Evolutionary conservation across 1,139 yeast species (phyloP), one percentile per base, ranked within the genome.

Genomic region (Saccharomyces hybrid): DNA sequence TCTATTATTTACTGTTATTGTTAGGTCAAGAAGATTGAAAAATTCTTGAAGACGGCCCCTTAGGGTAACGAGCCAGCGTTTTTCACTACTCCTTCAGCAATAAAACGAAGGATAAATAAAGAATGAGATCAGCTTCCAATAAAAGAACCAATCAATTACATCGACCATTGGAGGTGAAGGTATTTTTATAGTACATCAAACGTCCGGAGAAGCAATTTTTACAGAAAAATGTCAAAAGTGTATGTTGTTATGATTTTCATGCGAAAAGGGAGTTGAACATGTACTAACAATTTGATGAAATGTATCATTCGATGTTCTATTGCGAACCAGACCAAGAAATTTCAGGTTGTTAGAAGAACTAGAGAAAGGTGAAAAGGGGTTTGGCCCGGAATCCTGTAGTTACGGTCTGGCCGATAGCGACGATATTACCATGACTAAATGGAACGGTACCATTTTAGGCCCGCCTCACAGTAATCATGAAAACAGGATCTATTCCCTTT

Each of bases 351-450:
- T 93, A 60, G 99, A 93, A 75, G 99, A 93, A 73, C 79, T 95
- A 62, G 99, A 95, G 71, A 93, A 91, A 68, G 99, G 99, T 52
- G 99, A 95, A 70, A 95, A 95, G 71, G 99, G 99, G 14, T 78
- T 88, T 54, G 98, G 99, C 29, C 95, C 97, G 38, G 98, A 95
- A 71, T 87, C 96, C 26, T 91, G 96, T 70, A 91, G 98, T 21
- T 89, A 91, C 65, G 98, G 98, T 0, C 78, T 91, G 53, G 83
- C 89, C 44, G 91, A 87, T 66, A 84, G 87, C 62, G 96, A 88
- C 64, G 98, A 91, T 70, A 88, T 89, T 62, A 78, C 91, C 59
- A 88, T 91, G 95, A 86, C 96, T 6, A 75, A 84, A 64, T 91
- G 98, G 98, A 91, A 90, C 69, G 98, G 96, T 2, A 91, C 98